These are phyloP conservation scores for Pythium biforme DNA, from an alignment of 352 stramenopile genomes.

Conservation along the genomic window DNA sequence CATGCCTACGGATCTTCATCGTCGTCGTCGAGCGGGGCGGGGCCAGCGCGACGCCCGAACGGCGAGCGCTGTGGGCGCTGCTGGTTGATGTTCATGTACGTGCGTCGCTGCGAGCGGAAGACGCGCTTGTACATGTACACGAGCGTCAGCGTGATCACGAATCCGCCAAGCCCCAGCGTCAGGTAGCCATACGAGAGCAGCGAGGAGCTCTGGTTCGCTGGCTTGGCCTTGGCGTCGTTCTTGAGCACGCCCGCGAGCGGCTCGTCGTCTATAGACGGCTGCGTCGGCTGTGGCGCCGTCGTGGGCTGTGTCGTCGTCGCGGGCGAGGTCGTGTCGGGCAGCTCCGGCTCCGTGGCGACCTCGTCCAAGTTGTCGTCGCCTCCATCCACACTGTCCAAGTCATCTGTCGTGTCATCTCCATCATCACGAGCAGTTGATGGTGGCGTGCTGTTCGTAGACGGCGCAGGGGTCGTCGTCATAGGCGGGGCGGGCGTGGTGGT, in stretches of 20 bases:
- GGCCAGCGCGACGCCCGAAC: slow-evolving; percentile 21
- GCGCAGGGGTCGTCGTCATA: background rate
- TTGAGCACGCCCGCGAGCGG: slow-evolving; percentile 15
- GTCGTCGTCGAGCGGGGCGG: slow-evolving; percentile 26
- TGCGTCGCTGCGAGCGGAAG: slow-evolving; percentile 50
- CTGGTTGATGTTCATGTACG: slow-evolving; percentile 76
- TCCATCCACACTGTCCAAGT: slow-evolving; percentile 9
- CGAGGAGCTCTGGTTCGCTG: slow-evolving; percentile 25
- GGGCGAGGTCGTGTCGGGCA: background rate
- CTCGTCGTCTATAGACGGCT: background rate
- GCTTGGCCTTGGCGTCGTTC: slow-evolving; percentile 28
- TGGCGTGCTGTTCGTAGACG: background rate
- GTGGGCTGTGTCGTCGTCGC: background rate
- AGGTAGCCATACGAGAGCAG: slow-evolving; percentile 62
- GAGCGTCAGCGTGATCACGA: slow-evolving; percentile 62
- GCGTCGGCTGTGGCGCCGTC: background rate
- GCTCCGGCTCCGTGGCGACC: slow-evolving; percentile 28
- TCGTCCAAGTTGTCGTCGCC: slow-evolving; percentile 25
- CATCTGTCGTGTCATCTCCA: background rate
- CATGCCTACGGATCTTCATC: slow-evolving; percentile 27
- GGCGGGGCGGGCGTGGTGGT: background rate
- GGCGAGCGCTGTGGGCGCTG: slow-evolving; percentile 31
- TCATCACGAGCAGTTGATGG: background rate
- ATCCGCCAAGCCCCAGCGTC: slow-evolving; percentile 54
- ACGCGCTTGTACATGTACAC: slow-evolving; percentile 71